phyloP scores from a whole-genome alignment of 139 green algal genomes.

The Auxenochlorella pyrenoidosa region DNA sequence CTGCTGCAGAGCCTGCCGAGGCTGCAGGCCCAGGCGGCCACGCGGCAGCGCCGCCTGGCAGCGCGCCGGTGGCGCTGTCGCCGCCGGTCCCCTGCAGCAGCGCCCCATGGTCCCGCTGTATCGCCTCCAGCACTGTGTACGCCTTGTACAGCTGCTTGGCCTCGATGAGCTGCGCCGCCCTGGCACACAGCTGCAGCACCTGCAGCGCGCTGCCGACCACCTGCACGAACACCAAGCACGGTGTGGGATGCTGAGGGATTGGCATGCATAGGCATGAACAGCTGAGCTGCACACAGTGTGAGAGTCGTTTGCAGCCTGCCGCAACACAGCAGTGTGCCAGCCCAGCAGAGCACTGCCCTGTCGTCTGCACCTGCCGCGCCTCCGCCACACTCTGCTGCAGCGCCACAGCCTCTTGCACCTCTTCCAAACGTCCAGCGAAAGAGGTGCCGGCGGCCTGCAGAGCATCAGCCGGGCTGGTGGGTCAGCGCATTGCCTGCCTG shows the following conservation, averaged over 20 bases:
- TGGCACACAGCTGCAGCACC: slow-evolving; percentile 62
- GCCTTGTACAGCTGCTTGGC: slow-evolving; percentile 66
- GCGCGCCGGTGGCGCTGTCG: not conserved
- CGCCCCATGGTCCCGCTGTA: slow-evolving; percentile 19
- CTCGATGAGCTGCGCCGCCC: slow-evolving; percentile 48
- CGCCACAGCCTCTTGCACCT: slow-evolving; percentile 27
- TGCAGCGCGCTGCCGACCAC: slow-evolving; percentile 46
- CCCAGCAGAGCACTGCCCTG: no score
- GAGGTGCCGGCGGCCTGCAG: slow-evolving; percentile 42
- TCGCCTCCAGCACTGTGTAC: slow-evolving; percentile 56
- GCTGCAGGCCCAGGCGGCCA: no score
- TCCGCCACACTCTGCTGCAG: slow-evolving; percentile 35
- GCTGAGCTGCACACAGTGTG: not conserved
- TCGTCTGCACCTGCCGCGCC: slow-evolving; percentile 23
- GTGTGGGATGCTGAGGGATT: no score
- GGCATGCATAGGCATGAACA: not conserved
- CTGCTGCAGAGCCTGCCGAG: not conserved
- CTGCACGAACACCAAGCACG: slow-evolving; percentile 39
- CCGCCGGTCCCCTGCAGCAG: not conserved
- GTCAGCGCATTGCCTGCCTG: not conserved
- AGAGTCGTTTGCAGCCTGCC: no score
- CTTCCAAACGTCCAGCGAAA: slow-evolving; percentile 33
- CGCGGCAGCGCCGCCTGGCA: not conserved
- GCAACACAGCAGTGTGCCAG: no score
- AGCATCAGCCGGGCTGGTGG: not conserved